Evolutionary conservation across 148 eudicot genomes (phyloP).

Genomic region (Linanthus parryae): DNA sequence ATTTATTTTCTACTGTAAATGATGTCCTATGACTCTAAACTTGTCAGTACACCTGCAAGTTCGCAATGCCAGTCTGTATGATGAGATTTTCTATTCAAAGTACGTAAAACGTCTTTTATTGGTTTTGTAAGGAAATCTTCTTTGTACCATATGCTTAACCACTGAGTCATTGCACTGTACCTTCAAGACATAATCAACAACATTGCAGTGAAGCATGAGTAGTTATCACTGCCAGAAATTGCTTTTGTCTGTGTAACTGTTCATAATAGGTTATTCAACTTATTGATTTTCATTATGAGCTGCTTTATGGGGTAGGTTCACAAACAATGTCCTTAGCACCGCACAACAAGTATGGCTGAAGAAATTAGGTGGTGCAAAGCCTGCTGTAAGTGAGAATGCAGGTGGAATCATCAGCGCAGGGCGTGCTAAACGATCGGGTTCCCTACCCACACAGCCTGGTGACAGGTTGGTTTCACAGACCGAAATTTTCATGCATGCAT

Average conservation of each 20-base stretch:
- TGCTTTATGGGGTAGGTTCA: slow-evolving; percentile 49
- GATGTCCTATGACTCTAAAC: too few relatives aligned
- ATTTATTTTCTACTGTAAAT: too few relatives aligned
- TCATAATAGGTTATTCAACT: not conserved
- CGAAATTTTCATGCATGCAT: not conserved
- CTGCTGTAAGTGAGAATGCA: slow-evolving; percentile 70
- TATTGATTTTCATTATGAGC: slow-evolving; percentile 1
- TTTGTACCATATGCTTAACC: not conserved
- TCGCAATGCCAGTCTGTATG: too few relatives aligned
- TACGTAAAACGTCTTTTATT: not conserved
- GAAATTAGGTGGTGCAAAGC: slow-evolving; percentile 88
- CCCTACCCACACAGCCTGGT: slow-evolving; percentile 47
- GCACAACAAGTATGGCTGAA: slow-evolving; percentile 97
- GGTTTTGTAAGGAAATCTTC: not conserved
- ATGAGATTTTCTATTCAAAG: too few relatives aligned
- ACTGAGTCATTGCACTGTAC: not conserved
- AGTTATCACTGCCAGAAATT: not conserved
- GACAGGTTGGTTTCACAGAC: slow-evolving; percentile 59
- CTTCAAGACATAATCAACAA: not conserved
- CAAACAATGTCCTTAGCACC: slow-evolving; percentile 93
- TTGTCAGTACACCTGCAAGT: too few relatives aligned
- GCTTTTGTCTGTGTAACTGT: not conserved
- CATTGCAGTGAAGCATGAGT: not conserved
- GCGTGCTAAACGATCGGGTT: slow-evolving; percentile 64
- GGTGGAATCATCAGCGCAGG: slow-evolving; percentile 89